These are phyloP conservation scores for Dionaea muscipula DNA, from an alignment of 179 eudicot species.

Conservation along the genomic window DNA sequence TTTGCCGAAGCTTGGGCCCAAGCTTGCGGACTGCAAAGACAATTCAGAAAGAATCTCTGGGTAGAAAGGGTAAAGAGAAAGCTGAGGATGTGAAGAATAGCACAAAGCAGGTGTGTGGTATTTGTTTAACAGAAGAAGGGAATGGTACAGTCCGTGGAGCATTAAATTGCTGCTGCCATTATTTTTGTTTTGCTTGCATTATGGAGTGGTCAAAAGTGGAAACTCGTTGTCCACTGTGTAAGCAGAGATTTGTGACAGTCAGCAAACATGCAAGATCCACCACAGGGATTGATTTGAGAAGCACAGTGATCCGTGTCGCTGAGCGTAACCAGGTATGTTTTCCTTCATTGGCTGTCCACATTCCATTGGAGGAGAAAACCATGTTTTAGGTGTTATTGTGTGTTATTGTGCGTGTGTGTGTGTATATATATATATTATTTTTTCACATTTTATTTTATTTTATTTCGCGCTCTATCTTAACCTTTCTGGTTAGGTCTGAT, in stretches of 20 bases:
- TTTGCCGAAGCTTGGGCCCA: conserved; percentile 32
- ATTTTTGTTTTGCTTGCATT: conserved; percentile 82
- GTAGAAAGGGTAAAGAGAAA: conserved; percentile 77
- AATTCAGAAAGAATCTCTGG: conserved; percentile 28
- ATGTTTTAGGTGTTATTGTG: too few species aligned
- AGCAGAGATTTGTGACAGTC: conserved; percentile 69
- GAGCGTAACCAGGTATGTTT: conserved; percentile 86
- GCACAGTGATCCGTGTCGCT: conserved; percentile 51
- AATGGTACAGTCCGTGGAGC: conserved; percentile 67
- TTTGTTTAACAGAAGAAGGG: conserved; percentile 81
- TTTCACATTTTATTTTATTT: too few species aligned
- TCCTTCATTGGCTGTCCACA: background rate
- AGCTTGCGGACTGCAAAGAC: conserved; percentile 38
- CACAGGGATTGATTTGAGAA: conserved; percentile 49
- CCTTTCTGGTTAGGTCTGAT: too few species aligned
- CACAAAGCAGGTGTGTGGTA: conserved; percentile 73
- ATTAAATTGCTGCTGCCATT: conserved; percentile 79
- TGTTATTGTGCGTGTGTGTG: too few species aligned
- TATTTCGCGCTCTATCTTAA: too few species aligned
- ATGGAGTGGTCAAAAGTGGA: conserved; percentile 98
- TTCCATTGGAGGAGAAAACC: background rate
- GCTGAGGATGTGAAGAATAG: conserved; percentile 39
- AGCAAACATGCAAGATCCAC: conserved; percentile 50
- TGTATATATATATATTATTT: too few species aligned
- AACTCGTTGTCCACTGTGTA: conserved; percentile 92